Evolutionary conservation across 2,329 filamentous ascomycete species (phyloP).

Genomic region (Torrubiellomyces zombiae): DNA sequence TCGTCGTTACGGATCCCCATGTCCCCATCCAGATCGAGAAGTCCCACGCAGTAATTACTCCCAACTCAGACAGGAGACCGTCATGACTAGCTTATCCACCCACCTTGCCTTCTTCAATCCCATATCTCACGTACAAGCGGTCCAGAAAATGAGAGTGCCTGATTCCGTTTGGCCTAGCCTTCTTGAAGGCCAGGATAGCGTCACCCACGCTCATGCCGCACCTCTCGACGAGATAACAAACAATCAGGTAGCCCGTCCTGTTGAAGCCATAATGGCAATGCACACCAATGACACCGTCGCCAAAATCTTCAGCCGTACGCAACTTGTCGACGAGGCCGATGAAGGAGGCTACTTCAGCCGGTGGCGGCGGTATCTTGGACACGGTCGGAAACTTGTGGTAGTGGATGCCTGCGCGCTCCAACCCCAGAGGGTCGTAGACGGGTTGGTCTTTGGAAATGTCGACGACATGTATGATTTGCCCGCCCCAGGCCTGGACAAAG

Average conservation of each 20-base stretch:
- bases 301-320: constrained; percentile 28
- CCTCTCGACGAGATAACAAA: constrained; percentile 77
- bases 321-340: constrained; percentile 42
- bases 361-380: constrained; percentile 67
- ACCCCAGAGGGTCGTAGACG: constrained; percentile 64
- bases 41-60: no score
- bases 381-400: constrained; percentile 86
- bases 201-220: constrained; percentile 54
- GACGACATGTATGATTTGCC: constrained; percentile 56
- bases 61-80: no score
- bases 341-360: constrained; percentile 35
- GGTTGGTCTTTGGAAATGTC: constrained; percentile 87
- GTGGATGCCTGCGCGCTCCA: constrained; percentile 48
- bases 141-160: constrained; percentile 82
- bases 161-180: constrained; percentile 63
- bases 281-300: constrained; percentile 48
- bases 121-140: constrained; percentile 63
- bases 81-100: no score
- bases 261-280: constrained; percentile 97
- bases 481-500: constrained; percentile 53
- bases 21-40: no score
- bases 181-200: constrained; percentile 64
- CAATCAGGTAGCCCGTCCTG: constrained; percentile 78
- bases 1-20: no score
- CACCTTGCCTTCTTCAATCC: constrained; percentile 11